These are phyloP conservation scores for Endocladia muricata DNA, from an alignment of 31 red algal species.

Conservation along the genomic window DNA sequence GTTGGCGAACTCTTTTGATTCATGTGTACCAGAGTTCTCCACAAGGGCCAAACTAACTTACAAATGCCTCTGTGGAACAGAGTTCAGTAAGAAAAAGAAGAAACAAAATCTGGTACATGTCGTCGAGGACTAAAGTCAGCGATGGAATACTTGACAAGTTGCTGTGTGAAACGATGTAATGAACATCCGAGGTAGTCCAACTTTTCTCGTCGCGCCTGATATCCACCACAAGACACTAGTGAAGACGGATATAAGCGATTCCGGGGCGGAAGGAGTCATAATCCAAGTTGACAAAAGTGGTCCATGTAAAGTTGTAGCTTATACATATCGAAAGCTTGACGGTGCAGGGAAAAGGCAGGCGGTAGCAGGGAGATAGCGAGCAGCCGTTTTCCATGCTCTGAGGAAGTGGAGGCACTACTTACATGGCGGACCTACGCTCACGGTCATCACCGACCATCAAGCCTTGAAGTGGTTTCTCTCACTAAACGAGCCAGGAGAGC, in stretches of 20 bases:
- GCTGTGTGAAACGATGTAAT: constrained; percentile 1
- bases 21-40: background rate
- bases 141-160: background rate
- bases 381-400: background rate
- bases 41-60: background rate
- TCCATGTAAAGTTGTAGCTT: constrained; percentile 1
- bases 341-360: background rate
- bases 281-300: background rate
- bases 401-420: background rate
- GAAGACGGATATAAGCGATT: background rate
- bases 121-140: background rate
- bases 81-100: background rate
- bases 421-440: constrained; percentile 1
- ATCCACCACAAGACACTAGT: background rate
- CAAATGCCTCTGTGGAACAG: background rate
- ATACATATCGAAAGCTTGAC: background rate
- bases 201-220: background rate
- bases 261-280: background rate
- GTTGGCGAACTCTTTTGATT: constrained; percentile 7
- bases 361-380: background rate
- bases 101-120: background rate
- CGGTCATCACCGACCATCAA: constrained; percentile 6
- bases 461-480: background rate
- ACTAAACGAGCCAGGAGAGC: background rate
- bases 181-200: background rate